Evolutionary conservation across 352 stramenopile species (phyloP), one percentile per base, ranked within the genome.

Genomic region (Pythium monospermum): DNA sequence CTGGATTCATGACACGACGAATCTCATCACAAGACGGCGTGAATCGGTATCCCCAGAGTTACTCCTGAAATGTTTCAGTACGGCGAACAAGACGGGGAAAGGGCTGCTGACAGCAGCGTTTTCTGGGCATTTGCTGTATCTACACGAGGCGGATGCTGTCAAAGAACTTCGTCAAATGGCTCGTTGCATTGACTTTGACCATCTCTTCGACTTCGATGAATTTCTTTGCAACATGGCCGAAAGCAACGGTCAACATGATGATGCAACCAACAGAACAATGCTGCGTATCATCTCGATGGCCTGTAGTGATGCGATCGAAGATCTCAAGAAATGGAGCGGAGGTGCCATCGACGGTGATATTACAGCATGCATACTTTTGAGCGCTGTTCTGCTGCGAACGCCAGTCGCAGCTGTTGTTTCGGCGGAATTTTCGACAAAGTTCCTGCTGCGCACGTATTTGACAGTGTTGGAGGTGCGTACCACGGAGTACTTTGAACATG

Each of bases 1-100:
- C 28, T 63, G 55, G 55, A 45, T 44, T 11, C 46, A 54, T 43
- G 55, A 63, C 12, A 23, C 46, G 2, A 28, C 32, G 19, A n/a
- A 11, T n/a, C 15, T 61, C 10, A 22, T 61, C 10, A 10, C 46
- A n/a, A 41, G 16, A 37, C 26, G 38, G 25, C 11, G 31, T 19
- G 16, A 28, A 8, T 31, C 16, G 19, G 18, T 61, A 18, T 27
- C 31, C 4, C 11, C 45, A 18, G 12, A 31, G 10, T 12, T 44
- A 4, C 22, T 57, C 4, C 28, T 63, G 28, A 45, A 49, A 22
- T 31, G 12, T 6, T 58, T 63, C n/a, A 33, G 26, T 18, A 33
- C 25, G 10, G 55, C 40, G 12, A 39, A 53, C 18, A 56, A 50
- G n/a, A 21, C 39, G 18, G 55, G 55, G 16, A 48, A 58, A 11